Base-by-base conservation (phyloP, 495 filamentous ascomycete genomes). In the Staphylotrichum tortipilum region DNA sequence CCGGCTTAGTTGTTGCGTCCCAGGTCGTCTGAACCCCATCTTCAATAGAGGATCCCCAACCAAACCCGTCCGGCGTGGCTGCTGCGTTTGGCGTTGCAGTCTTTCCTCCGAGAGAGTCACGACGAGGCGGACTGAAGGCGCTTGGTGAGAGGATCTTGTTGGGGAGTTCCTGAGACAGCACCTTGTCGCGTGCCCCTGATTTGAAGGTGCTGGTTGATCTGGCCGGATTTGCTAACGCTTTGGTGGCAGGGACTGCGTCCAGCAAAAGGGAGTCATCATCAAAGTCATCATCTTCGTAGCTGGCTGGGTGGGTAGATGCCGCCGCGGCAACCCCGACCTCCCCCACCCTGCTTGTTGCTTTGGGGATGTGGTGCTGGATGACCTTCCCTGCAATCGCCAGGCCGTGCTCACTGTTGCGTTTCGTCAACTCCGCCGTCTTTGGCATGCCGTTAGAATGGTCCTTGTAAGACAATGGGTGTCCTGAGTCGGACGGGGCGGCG, bases 121-220 rank as follows among this genome's bases (percentile, higher is more conserved):
- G 7, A 14, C 8, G 3, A 5, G 24, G 26, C 12, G 23, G 17
- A 15, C 36, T 28, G 22, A 11, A 4, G 0, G 6, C 11, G 18
- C 24, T 31, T 3, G 40, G 11, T 17, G 17, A 6, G 21, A 18
- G 12, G 45, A 54, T 47, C 28, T 34, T 10, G 1, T n/a, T 21
- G 10, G 41, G 6, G 7, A 53, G 42, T 4, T 14, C 53, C 17
- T 62, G 50, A 18, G 49, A 46, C 6, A 59, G 46, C 19, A 41
- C 47, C 29, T 49, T 29, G 52, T 58, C 35, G 37, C 46, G 40
- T 4, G 53, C 53, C 0, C 53, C 53, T 6, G 36, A 26, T n/a
- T 42, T 50, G 37, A 51, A 59, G 1, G 29, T 23, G 36, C 3
- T 29, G 9, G 35, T 11, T 26, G 40, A 21, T 3, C 17, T 19